These are phyloP conservation scores for Wickerhamomyces rabaulensis DNA, from an alignment of 805 yeast species.

Conservation along the genomic window DNA sequence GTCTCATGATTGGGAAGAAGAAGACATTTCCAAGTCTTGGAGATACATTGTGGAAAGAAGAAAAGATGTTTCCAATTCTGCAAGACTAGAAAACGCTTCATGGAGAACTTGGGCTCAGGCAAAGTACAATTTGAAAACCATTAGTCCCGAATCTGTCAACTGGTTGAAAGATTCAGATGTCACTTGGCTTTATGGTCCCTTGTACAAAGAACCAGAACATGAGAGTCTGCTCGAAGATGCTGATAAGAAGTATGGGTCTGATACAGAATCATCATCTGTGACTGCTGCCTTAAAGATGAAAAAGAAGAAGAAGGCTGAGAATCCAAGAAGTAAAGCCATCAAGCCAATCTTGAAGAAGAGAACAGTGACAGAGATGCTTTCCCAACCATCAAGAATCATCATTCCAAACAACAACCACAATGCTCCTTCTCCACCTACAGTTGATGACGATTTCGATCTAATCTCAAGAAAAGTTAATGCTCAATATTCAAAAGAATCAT, in stretches of 20 bases:
- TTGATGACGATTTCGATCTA: constrained; percentile 23
- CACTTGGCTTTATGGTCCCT: constrained; percentile 96
- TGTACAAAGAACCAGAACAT: constrained; percentile 19
- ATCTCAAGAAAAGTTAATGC: constrained; percentile 23
- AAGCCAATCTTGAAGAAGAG: constrained; percentile 89
- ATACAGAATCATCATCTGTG: constrained; percentile 28
- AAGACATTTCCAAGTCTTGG: constrained; percentile 94
- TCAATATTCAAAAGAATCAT: constrained; percentile 14
- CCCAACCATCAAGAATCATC: constrained; percentile 39
- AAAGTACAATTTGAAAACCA: constrained; percentile 68
- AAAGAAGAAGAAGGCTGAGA: constrained; percentile 12
- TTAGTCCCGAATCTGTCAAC: constrained; percentile 85
- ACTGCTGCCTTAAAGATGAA: constrained; percentile 17
- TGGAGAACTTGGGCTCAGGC: constrained; percentile 99
- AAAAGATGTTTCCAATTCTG: constrained; percentile 79
- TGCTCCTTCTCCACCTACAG: constrained; percentile 21
- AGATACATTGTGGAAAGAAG: constrained; percentile 80
- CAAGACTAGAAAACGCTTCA: constrained; percentile 80
- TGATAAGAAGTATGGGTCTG: constrained; percentile 34
- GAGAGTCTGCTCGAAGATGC: constrained; percentile 10
- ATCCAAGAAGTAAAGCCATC: constrained; percentile 30
- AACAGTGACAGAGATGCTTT: constrained; percentile 76
- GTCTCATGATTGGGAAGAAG: constrained; percentile 93
- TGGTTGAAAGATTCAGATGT: constrained; percentile 98
- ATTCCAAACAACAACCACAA: constrained; percentile 15